Evolutionary conservation across 2,329 filamentous ascomycete genomes (phyloP).

Genomic region (Pestalotiopsis sp.): DNA sequence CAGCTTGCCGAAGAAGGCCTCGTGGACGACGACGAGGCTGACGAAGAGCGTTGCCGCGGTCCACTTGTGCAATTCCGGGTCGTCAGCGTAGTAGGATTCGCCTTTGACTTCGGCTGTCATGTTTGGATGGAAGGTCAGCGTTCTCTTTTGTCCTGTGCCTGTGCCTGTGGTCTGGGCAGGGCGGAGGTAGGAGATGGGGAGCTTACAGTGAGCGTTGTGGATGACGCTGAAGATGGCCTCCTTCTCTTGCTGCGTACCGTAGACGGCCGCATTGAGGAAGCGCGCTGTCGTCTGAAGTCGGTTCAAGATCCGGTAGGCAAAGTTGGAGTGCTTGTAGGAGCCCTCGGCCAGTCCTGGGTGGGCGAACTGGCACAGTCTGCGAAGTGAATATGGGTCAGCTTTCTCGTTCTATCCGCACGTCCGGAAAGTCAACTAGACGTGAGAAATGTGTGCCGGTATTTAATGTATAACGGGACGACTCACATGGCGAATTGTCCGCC

Average conservation of each 20-base stretch:
- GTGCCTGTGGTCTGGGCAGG: no score
- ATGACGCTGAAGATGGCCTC: conserved; percentile 27
- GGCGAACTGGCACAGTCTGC: conserved; percentile 26
- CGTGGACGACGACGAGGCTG: conserved; percentile 25
- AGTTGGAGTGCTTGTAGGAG: conserved; percentile 26
- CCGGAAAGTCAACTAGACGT: no score
- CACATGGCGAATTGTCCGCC: conserved; percentile 23
- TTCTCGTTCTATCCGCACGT: no score
- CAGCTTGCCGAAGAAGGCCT: conserved; percentile 25
- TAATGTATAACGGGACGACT: no score
- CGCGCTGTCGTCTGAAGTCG: conserved; percentile 27
- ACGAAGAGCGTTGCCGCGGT: conserved; percentile 31
- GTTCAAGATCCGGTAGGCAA: conserved; percentile 25
- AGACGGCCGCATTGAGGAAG: conserved; percentile 28
- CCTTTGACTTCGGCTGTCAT: conserved; percentile 21
- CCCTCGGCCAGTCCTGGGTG: conserved; percentile 28
- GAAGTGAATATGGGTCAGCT: no score
- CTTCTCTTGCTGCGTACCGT: conserved; percentile 26
- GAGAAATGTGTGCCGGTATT: no score
- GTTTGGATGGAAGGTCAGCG: background rate
- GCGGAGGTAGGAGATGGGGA: no score
- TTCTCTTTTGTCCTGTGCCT: background rate
- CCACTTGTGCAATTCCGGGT: conserved; percentile 31
- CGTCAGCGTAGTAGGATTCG: conserved; percentile 28
- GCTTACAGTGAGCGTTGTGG: conserved; percentile 22